These are phyloP conservation scores for Phyllosticta paracitricarpa DNA, from an alignment of 2,329 filamentous ascomycete genomes.

Conservation along the genomic window DNA sequence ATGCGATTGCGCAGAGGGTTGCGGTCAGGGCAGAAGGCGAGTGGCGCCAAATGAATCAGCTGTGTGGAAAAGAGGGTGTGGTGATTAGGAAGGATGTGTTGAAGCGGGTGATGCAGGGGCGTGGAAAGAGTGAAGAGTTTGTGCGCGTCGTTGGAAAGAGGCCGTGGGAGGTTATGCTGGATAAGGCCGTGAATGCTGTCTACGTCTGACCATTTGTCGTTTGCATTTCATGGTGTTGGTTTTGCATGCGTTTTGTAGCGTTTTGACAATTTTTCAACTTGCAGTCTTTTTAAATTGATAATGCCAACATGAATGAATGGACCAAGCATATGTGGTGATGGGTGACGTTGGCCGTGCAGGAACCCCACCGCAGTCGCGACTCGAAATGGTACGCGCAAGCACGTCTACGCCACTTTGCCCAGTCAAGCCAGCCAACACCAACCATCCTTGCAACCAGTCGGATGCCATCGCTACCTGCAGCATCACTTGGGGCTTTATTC, in stretches of 20 bases:
- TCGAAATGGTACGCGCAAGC: neutral
- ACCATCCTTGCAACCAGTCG: neutral
- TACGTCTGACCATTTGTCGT: neutral
- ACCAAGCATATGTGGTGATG: neutral
- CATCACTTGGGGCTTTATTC: neutral
- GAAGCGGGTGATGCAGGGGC: neutral
- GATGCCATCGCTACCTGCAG: neutral
- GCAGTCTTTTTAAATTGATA: no score
- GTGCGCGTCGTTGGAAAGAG: neutral
- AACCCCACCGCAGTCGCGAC: neutral
- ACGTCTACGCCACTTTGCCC: neutral
- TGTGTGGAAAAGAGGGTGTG: conserved; percentile 10
- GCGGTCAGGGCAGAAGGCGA: conserved; percentile 34
- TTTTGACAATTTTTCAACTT: neutral
- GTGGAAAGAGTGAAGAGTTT: neutral
- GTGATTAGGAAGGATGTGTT: conserved; percentile 1
- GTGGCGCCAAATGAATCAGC: conserved; percentile 34
- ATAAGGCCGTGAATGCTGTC: neutral
- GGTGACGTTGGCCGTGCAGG: neutral
- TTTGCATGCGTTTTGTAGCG: neutral
- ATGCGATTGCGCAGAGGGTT: conserved; percentile 23
- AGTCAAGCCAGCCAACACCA: neutral
- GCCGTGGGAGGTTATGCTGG: conserved; percentile 6
- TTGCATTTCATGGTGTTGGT: neutral
- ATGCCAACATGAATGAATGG: no score